Evolutionary conservation across 179 eudicot genomes (phyloP).

Genomic region (Drosera spatulata): DNA sequence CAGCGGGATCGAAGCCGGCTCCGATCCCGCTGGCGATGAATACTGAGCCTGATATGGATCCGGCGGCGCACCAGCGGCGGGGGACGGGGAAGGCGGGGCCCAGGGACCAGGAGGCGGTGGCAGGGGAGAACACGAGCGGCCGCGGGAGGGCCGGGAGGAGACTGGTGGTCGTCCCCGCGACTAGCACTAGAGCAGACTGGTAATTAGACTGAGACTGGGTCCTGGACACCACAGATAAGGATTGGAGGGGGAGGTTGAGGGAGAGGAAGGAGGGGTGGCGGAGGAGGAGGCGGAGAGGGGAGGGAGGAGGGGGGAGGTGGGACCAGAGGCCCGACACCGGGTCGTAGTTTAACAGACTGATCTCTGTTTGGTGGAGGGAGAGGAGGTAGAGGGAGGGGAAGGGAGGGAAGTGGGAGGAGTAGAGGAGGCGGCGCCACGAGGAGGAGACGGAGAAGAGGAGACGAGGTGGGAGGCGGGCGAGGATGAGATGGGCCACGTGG

Average conservation of each 20-base stretch:
- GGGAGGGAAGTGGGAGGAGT: conserved; percentile 40
- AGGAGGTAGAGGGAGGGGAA: conserved; percentile 37
- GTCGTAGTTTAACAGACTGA: conserved; percentile 22
- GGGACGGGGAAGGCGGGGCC: conserved; percentile 30
- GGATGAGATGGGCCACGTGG: conserved; percentile 34
- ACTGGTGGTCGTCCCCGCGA: conserved; percentile 31
- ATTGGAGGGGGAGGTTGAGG: conserved; percentile 37
- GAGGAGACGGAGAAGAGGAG: conserved; percentile 27
- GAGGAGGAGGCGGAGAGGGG: conserved; percentile 22
- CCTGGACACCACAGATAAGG: conserved; percentile 20
- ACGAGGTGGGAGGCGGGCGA: conserved; percentile 26
- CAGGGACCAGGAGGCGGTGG: conserved; percentile 13
- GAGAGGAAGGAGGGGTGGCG: conserved; percentile 46
- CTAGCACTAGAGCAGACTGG: conserved; percentile 14
- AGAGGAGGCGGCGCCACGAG: conserved; percentile 34
- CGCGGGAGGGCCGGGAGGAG: conserved; percentile 32
- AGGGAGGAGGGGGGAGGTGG: conserved; percentile 20
- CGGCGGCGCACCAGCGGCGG: conserved; percentile 58
- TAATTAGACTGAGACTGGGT: too few species aligned
- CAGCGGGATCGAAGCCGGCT: conserved; percentile 21
- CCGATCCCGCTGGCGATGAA: conserved; percentile 46
- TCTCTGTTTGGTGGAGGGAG: conserved; percentile 11
- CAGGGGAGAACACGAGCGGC: conserved; percentile 34
- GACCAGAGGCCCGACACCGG: conserved; percentile 28
- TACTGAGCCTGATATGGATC: conserved; percentile 11